Evolutionary conservation across 306 rosid species (phyloP).

Genomic region (Luffa acutangula): DNA sequence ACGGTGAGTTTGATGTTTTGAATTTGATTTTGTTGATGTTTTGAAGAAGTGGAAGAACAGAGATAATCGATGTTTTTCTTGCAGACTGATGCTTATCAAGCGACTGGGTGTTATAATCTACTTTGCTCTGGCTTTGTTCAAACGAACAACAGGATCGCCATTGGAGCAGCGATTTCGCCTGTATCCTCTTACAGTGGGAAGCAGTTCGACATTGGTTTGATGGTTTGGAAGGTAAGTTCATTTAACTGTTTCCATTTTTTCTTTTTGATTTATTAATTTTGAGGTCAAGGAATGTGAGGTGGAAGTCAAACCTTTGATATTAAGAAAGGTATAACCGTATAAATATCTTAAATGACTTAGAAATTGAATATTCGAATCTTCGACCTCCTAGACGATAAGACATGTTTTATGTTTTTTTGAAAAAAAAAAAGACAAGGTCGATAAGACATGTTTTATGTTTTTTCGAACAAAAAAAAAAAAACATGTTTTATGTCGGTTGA

Average conservation of each 20-base stretch:
- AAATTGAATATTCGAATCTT: too few relatives aligned
- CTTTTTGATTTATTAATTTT: not conserved
- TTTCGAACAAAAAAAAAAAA: too few relatives aligned
- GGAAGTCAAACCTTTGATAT: not conserved
- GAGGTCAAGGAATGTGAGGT: not conserved
- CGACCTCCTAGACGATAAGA: too few relatives aligned
- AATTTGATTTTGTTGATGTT: not conserved
- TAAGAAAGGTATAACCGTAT: too few relatives aligned
- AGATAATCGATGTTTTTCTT: not conserved
- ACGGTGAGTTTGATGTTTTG: slow-evolving; percentile 36
- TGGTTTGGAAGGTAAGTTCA: slow-evolving; percentile 60
- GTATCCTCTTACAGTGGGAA: slow-evolving; percentile 39
- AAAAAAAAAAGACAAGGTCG: too few relatives aligned
- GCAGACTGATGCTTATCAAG: slow-evolving; percentile 71
- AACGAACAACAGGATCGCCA: slow-evolving; percentile 57
- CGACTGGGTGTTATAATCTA: slow-evolving; percentile 70
- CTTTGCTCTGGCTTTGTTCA: slow-evolving; percentile 67
- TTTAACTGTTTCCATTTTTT: too few relatives aligned
- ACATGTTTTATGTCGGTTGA: too few relatives aligned
- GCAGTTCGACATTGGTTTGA: slow-evolving; percentile 62
- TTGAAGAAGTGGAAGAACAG: not conserved
- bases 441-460: too few relatives aligned
- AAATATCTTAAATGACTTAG: too few relatives aligned
- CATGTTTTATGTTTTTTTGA: too few relatives aligned
- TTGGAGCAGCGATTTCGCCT: slow-evolving; percentile 68